Evolutionary conservation across 305 asterid genomes (phyloP).

Genomic region (Fraxinus floribunda): DNA sequence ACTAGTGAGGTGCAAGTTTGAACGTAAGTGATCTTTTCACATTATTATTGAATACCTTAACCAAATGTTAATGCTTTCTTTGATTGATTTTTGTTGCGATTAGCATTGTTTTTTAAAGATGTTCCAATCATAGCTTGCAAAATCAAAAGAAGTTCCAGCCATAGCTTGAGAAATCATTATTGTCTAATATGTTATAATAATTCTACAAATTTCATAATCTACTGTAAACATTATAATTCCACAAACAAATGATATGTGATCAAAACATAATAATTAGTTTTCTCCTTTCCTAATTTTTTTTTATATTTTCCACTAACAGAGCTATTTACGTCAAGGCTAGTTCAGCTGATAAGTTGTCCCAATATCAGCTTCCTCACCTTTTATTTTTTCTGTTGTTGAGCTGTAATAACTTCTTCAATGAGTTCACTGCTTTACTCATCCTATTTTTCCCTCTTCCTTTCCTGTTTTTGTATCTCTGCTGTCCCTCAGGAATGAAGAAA

Average conservation of each 20-base stretch:
- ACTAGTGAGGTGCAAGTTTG: slow-evolving; percentile 73
- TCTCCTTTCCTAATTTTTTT: neutral
- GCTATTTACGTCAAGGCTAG: neutral
- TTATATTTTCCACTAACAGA: neutral
- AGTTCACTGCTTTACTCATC: neutral
- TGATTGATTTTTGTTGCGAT: neutral
- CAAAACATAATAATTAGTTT: neutral
- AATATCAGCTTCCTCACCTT: neutral
- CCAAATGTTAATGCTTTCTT: neutral
- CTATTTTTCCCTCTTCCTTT: neutral
- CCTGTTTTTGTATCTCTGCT: neutral
- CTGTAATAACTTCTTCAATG: neutral
- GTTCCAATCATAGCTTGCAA: neutral
- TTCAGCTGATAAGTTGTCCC: neutral
- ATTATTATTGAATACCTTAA: neutral
- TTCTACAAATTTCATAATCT: neutral
- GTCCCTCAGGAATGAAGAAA: neutral
- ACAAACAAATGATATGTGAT: neutral
- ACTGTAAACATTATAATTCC: neutral
- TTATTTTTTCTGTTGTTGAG: neutral
- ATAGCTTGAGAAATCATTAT: neutral
- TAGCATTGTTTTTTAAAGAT: neutral
- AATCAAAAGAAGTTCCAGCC: neutral
- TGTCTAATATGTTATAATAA: neutral
- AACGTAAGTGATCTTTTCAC: slow-evolving; percentile 50